A percentile compares a stretch with the other conserved stretches of the same genome.
These are phyloP conservation scores for Proliferodiscus dingleyae DNA, from an alignment of 2,329 filamentous ascomycete species.

Conservation along the genomic window DNA sequence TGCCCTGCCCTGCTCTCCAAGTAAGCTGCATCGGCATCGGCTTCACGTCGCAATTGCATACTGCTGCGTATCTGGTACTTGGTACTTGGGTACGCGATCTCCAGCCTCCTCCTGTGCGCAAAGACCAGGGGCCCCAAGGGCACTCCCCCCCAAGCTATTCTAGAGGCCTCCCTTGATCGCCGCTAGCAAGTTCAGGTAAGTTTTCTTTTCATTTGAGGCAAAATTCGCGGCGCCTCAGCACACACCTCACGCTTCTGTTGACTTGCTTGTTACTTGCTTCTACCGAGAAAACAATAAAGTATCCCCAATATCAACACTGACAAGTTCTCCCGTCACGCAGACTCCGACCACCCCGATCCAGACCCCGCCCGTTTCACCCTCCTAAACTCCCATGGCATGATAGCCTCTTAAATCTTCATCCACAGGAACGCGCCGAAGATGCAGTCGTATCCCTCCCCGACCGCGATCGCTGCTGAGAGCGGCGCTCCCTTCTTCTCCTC, in stretches of 20 bases:
- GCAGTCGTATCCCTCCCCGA: conserved; percentile 30
- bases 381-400: conserved; percentile 17
- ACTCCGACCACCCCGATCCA: conserved; percentile 7
- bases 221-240: not conserved
- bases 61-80: too few species aligned
- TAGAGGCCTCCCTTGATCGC: not conserved
- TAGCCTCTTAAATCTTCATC: conserved; percentile 11
- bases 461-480: conserved; percentile 23
- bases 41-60: not conserved
- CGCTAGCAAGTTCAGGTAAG: not conserved
- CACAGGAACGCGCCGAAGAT: conserved; percentile 26
- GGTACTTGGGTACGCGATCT: too few species aligned
- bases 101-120: too few species aligned
- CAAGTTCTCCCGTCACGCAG: conserved; percentile 13
- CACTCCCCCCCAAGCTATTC: too few species aligned
- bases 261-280: conserved; percentile 3
- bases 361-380: conserved; percentile 11
- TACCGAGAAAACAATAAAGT: conserved; percentile 11
- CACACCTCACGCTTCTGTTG: not conserved
- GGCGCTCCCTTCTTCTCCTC: conserved; percentile 27
- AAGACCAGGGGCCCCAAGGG: too few species aligned
- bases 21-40: not conserved
- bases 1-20: not conserved
- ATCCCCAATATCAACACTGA: conserved; percentile 22
- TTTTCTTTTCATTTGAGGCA: not conserved